phyloP scores from a whole-genome alignment of 192 early-diverging fungal species.

The Spinellus fusiger region DNA sequence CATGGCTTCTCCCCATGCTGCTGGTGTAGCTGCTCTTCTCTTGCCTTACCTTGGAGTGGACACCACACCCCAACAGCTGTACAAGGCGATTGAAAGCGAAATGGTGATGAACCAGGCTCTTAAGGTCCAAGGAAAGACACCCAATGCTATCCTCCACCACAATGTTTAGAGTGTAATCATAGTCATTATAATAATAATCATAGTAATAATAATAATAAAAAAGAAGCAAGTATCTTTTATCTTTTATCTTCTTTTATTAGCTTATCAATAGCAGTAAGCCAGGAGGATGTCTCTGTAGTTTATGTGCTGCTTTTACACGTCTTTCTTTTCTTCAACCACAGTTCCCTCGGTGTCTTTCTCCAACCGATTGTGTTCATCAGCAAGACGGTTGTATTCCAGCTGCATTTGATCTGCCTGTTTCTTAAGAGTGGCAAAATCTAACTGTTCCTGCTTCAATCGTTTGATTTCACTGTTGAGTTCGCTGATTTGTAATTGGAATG shows the following conservation, averaged over 20 bases:
- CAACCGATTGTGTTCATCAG: conserved; percentile 18
- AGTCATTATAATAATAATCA: no score
- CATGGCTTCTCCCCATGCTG: conserved; percentile 92
- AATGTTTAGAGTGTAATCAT: neutral
- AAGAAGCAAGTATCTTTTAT: no score
- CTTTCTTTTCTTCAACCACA: conserved; percentile 22
- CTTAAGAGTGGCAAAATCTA: conserved; percentile 25
- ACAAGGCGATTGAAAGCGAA: conserved; percentile 44
- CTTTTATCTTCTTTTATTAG: no score
- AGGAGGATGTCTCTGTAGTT: no score
- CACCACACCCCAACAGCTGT: conserved; percentile 46
- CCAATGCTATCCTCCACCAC: conserved; percentile 5
- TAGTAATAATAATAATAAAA: no score
- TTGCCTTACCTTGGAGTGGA: conserved; percentile 9
- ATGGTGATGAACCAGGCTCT: conserved; percentile 43
- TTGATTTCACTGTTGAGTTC: conserved; percentile 13
- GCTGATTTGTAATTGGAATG: conserved; percentile 8
- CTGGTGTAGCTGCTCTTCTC: conserved; percentile 79
- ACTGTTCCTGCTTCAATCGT: conserved; percentile 14
- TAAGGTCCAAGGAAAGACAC: conserved; percentile 23
- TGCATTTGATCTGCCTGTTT: conserved; percentile 18
- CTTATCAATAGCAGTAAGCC: no score
- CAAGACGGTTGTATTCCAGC: conserved; percentile 21
- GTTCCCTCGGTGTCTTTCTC: neutral
- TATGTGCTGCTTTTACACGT: conserved; percentile 29